These are phyloP conservation scores for Debaryomyces singareniensis DNA, from an alignment of 1,139 yeast genomes.

Conservation along the genomic window DNA sequence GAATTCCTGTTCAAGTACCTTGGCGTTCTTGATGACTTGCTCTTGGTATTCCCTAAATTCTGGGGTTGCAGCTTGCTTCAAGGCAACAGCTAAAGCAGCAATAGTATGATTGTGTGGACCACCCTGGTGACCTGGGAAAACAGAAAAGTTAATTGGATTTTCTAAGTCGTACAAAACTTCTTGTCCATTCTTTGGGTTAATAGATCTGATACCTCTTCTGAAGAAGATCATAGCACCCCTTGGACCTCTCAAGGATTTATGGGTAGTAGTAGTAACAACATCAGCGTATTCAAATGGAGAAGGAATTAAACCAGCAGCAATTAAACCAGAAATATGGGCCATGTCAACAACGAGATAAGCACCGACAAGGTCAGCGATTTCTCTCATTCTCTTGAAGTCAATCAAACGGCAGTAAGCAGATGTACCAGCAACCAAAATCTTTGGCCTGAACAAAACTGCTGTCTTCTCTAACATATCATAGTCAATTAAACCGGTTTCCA, in stretches of 20 bases:
- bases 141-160: constrained; percentile 92
- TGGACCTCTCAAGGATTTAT: constrained; percentile 97
- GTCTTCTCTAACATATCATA: constrained; percentile 91
- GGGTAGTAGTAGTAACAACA: constrained; percentile 96
- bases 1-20: constrained; percentile 73
- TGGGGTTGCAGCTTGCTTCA: constrained; percentile 88
- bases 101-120: constrained; percentile 99
- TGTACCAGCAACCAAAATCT: constrained; percentile 94
- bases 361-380: constrained; percentile 93
- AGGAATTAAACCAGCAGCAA: constrained; percentile 95
- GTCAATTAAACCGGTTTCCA: constrained; percentile 88
- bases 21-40: constrained; percentile 85
- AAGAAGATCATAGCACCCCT: constrained; percentile 99
- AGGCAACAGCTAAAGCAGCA: constrained; percentile 93
- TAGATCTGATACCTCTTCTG: constrained; percentile 91
- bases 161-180: constrained; percentile 87
- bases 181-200: constrained; percentile 87
- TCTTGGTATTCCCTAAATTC: constrained; percentile 89
- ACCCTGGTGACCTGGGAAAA: constrained; percentile 99
- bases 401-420: constrained; percentile 94
- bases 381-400: constrained; percentile 93
- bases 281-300: constrained; percentile 96
- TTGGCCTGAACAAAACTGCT: constrained; percentile 88
- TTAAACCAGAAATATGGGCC: constrained; percentile 97
- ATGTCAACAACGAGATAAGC: constrained; percentile 94